These are phyloP conservation scores for Dactylellina cionopaga DNA, from an alignment of 2,329 filamentous ascomycete genomes.

Conservation along the genomic window DNA sequence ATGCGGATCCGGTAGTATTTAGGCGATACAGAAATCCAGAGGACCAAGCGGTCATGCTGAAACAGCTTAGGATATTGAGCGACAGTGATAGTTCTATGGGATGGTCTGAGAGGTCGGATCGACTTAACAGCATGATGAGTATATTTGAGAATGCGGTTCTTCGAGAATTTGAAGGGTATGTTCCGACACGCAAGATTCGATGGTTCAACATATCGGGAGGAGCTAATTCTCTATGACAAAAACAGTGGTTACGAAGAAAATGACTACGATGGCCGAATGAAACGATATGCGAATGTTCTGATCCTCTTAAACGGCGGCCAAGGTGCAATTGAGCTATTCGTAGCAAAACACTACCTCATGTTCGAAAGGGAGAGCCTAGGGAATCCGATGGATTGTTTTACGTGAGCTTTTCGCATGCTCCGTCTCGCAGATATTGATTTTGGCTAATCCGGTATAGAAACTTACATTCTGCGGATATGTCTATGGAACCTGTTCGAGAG, in stretches of 20 bases:
- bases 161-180: conserved; percentile 82
- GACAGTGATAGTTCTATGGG: conserved; percentile 82
- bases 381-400: conserved; percentile 83
- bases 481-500: conserved; percentile 76
- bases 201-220: background rate
- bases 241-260: conserved; percentile 78
- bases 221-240: conserved; percentile 16
- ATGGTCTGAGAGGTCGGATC: conserved; percentile 75
- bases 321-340: conserved; percentile 82
- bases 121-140: conserved; percentile 76
- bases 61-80: conserved; percentile 80
- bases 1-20: conserved; percentile 84
- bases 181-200: background rate
- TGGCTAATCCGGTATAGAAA: conserved; percentile 20
- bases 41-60: conserved; percentile 87
- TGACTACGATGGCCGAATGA: conserved; percentile 90
- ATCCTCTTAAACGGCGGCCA: conserved; percentile 81
- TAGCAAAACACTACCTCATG: conserved; percentile 88
- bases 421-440: background rate
- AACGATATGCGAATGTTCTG: conserved; percentile 85
- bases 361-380: conserved; percentile 75
- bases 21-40: conserved; percentile 87
- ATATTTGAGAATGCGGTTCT: conserved; percentile 92
- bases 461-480: conserved; percentile 45
- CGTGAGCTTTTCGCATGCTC: conserved; percentile 60